A percentile compares a stretch with the other conserved stretches of the same genome.
Conservation (phyloP, 2,329 filamentous ascomycete genomes). For the Fusarium hostae region DNA sequence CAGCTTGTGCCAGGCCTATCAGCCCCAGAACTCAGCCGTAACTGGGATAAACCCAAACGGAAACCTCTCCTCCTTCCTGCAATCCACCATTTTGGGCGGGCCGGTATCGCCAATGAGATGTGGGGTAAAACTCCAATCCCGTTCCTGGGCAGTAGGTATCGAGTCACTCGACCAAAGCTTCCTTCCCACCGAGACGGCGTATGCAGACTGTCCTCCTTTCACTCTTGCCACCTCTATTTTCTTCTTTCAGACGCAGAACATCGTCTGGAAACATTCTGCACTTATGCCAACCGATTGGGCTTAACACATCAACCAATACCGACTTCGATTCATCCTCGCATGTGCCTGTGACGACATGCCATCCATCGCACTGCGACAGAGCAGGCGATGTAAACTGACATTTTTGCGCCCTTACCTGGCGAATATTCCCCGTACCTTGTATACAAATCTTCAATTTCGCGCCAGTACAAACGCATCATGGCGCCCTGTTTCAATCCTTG, state of each 20-base stretch:
- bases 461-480: conserved; percentile 57
- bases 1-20: conserved; percentile 1
- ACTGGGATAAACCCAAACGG: conserved; percentile 5
- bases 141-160: conserved; percentile 20
- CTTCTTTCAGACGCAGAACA: background rate
- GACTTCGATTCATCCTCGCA: conserved; percentile 40
- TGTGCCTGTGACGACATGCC: conserved; percentile 57
- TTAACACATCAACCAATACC: background rate
- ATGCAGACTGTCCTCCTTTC: conserved; percentile 15
- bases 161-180: conserved; percentile 37
- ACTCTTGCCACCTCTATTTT: background rate
- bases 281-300: conserved; percentile 11
- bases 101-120: conserved; percentile 44
- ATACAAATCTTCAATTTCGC: conserved; percentile 32
- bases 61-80: conserved; percentile 12
- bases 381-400: conserved; percentile 54
- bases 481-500: conserved; percentile 71
- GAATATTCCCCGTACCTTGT: conserved; percentile 10
- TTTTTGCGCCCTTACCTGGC: conserved; percentile 28
- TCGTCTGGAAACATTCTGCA: background rate
- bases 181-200: conserved; percentile 38
- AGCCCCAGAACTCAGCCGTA: background rate
- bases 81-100: conserved; percentile 37
- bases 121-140: conserved; percentile 41
- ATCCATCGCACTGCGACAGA: conserved; percentile 58